Evolutionary conservation across 495 filamentous ascomycete species (phyloP), one percentile per base, ranked within the genome.

Genomic region (Penicilliopsis zonata): DNA sequence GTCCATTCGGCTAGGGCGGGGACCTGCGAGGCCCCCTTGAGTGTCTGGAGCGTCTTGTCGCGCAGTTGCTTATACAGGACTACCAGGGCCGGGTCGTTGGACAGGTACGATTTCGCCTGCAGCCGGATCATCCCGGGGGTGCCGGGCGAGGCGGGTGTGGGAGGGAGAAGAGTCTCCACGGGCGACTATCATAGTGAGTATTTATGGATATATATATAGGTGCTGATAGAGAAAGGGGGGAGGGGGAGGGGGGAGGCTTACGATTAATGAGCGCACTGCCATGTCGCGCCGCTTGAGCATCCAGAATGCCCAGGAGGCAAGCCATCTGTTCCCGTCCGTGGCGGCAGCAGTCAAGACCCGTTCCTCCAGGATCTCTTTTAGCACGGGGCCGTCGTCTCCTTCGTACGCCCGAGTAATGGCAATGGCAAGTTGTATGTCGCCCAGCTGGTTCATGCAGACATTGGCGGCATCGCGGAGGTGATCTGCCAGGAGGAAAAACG

Each of bases 221-320:
- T 7, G 2, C 9, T 7, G 9, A 19, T 9, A 23, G 13, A 3
- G 4, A 31, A 27, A 4, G 18, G 12, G 2, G 13, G 4, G 12
- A 26, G 3, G 8, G 33, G 41, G 18, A 10, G 2, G 13, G 4
- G 12, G 27, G 3, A 9, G 33, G 41, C 59, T 49, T 32, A 65
- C 61, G 23, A 95, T 76, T 2, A 96, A 55, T n/a, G 80, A 77
- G 12, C 82, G 70, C 4, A 96, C 85, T 9, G 88, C 85, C 68
- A 85, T 81, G 45, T 92, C 86, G 24, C 74, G 69, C 33, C 78
- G 64, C 23, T 76, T 74, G 12, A 99, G 66, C 77, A 93, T 86
- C 82, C 86, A 93, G 53, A 88, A 94, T 3, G 85, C 83, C 92
- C 92, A 99, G 1, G 81, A 85, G 2, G 86, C 85, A 29, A 92